phyloP scores from a whole-genome alignment of 2,329 filamentous ascomycete species.

The Colletotrichum echinochloae region DNA sequence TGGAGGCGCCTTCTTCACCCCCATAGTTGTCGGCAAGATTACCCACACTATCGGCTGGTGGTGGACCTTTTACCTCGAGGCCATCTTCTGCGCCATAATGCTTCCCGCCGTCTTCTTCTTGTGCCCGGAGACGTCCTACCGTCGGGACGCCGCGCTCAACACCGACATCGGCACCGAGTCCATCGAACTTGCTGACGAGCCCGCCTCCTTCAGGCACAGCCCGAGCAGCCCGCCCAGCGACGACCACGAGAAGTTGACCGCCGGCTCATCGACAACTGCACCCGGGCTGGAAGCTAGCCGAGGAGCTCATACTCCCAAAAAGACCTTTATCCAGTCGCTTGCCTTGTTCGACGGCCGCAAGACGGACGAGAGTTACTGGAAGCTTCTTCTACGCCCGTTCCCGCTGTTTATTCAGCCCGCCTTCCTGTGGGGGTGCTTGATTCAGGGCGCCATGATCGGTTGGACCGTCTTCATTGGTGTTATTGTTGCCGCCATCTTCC shows the following conservation, averaged over 20 bases:
- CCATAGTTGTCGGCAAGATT: slow-evolving; percentile 91
- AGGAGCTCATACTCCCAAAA: slow-evolving; percentile 56
- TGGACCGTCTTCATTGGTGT: slow-evolving; percentile 96
- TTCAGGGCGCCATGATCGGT: slow-evolving; percentile 90
- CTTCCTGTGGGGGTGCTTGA: slow-evolving; percentile 82
- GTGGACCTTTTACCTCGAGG: slow-evolving; percentile 90
- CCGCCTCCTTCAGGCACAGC: background rate
- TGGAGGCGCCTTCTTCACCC: slow-evolving; percentile 74
- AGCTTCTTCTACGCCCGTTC: slow-evolving; percentile 77
- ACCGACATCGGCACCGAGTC: slow-evolving; percentile 68
- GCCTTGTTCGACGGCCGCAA: slow-evolving; percentile 85
- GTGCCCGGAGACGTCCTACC: slow-evolving; percentile 84
- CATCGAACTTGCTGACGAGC: slow-evolving; percentile 45
- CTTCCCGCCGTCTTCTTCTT: slow-evolving; percentile 81
- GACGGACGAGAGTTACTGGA: slow-evolving; percentile 78
- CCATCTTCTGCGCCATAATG: slow-evolving; percentile 81
- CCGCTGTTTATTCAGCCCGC: slow-evolving; percentile 87
- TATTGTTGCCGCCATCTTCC: slow-evolving; percentile 83
- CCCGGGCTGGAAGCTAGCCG: background rate
- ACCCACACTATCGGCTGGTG: slow-evolving; percentile 80
- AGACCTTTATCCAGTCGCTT: slow-evolving; percentile 71
- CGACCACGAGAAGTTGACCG: slow-evolving; percentile 17
- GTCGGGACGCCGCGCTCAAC: slow-evolving; percentile 74
- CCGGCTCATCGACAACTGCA: background rate
- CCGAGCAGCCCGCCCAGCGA: background rate